Evolutionary conservation across 1,284 basidiomycete species (phyloP), one percentile per base, ranked within the genome.

Genomic region (Ceraceosorus guamensis): DNA sequence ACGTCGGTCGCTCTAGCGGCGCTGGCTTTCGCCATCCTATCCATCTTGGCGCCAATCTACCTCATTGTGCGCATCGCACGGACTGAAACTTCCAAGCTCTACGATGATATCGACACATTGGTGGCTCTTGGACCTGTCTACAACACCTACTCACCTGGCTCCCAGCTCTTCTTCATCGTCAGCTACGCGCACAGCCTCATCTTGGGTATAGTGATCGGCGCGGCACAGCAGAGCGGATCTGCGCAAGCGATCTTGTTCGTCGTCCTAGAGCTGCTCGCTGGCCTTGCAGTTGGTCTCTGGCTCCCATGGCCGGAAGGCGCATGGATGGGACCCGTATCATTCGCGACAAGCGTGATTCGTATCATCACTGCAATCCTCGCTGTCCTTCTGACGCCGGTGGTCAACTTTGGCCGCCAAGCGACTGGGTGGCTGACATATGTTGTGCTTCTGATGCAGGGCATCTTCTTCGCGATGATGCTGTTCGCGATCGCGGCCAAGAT

Each of bases 271-370:
- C 57, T 71, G 44, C 32, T 66, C 33, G 60, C 70, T 52, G 65
- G 63, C 3, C 57, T 73, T 10, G 70, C 65, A 0, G 63, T 58
- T 47, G 64, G 63, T 43, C 67, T 73, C 18, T 95, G 91, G 90
- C 82, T 92, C 57, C 91, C 92, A 14, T 97, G 92, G 92, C 91
- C 89, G 44, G 87, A 88, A 54, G 91, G 92, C 3, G 91, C 92
- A 1, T 88, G 89, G 64, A 96, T 96, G 92, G 92, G 91, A 13
- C 82, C 89, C 18, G 85, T 91, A 58, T 89, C 88, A 75, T 93
- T 95, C 79, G 79, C 95, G 68, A 86, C 92, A 63, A 91, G 88
- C 59, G 88, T 95, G 3, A 83, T 88, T 34, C 82, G 93, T 63
- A 91, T 96, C 69, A 85, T 91, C 16, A 84, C 91, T 31, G 87